Percentiles rank a stretch among this genome's conserved stretches.
phyloP scores from a whole-genome alignment of 768 basidiomycete species.

The Tylopilus cervinicoccineus region DNA sequence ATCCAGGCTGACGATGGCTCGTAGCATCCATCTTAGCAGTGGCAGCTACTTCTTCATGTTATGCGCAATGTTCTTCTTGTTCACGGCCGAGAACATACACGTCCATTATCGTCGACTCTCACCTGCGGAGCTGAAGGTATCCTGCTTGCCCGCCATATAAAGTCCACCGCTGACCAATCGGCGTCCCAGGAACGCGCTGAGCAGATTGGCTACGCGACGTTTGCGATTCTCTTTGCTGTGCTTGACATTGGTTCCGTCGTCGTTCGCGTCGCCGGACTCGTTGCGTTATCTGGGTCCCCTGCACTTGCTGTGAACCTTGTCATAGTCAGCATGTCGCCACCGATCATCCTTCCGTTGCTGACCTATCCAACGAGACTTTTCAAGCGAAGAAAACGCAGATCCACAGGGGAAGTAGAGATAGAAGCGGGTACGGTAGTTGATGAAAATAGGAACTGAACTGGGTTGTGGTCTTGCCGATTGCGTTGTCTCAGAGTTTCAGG shows the following conservation, averaged over 20 bases:
- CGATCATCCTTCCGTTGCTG: conserved; percentile 2
- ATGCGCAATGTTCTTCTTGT: conserved; percentile 12
- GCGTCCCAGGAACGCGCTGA: conserved; percentile 9
- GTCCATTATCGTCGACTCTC: conserved; percentile 21
- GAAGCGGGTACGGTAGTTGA: background rate
- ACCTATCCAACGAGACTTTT: background rate
- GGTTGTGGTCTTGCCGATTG: background rate
- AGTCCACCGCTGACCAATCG: background rate
- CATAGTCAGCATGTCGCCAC: conserved; percentile 10
- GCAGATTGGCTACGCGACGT: conserved; percentile 11
- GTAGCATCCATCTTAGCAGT: conserved; percentile 17
- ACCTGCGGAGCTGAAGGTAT: conserved; percentile 23
- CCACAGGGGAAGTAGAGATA: background rate
- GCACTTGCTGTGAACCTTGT: conserved; percentile 9
- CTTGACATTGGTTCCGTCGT: conserved; percentile 20
- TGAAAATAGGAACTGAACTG: background rate
- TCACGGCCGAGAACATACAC: conserved; percentile 18
- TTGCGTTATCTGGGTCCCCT: conserved; percentile 10
- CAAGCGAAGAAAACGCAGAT: background rate
- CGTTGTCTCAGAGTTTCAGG: conserved; percentile 8
- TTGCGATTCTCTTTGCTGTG: conserved; percentile 14
- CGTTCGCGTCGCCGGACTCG: conserved; percentile 15
- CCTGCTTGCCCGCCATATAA: background rate
- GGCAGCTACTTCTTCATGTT: conserved; percentile 9
- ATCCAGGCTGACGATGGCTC: conserved; percentile 1